A percentile compares a stretch with the other conserved stretches of the same genome.
Evolutionary conservation across 305 asterid species (phyloP).

Genomic region (Fraxinus baroniana): DNA sequence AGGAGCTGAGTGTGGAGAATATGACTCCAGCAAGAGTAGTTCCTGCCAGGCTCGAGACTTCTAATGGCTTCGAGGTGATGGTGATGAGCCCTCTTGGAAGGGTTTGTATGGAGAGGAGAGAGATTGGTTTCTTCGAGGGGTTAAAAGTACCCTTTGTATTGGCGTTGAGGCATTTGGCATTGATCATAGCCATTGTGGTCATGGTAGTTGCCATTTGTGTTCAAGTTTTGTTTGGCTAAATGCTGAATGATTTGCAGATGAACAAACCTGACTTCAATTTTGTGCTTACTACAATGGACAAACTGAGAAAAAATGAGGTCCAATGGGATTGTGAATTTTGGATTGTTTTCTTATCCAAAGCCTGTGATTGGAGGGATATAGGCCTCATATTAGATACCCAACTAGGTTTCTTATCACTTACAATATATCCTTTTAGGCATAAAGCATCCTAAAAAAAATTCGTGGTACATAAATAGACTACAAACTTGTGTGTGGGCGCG

Average conservation of each 20-base stretch:
- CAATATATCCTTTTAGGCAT: neutral
- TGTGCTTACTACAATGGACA: neutral
- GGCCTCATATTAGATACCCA: constrained; percentile 34
- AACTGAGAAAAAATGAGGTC: constrained; percentile 13
- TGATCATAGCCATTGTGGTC: constrained; percentile 38
- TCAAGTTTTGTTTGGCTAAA: neutral
- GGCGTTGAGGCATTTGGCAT: constrained; percentile 26
- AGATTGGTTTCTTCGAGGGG: constrained; percentile 24
- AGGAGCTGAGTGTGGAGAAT: constrained; percentile 70
- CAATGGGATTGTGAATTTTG: constrained; percentile 29
- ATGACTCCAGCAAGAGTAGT: constrained; percentile 69
- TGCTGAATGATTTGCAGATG: neutral
- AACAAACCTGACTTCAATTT: neutral
- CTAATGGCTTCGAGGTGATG: constrained; percentile 23
- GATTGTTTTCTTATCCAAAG: constrained; percentile 46
- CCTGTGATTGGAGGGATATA: constrained; percentile 18
- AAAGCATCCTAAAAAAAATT: neutral
- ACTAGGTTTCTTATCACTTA: constrained; percentile 35
- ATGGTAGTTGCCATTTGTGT: constrained; percentile 36
- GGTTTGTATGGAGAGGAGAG: constrained; percentile 47
- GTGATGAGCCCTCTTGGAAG: constrained; percentile 52
- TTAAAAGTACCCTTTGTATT: constrained; percentile 8
- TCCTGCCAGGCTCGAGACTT: constrained; percentile 25
- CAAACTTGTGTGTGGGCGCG: neutral
- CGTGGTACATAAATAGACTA: neutral